A percentile compares a stretch with the other conserved stretches of the same genome.
Evolutionary conservation across 225 moss, liverwort and hornwort species (phyloP).

Genomic region (Sphagnum contortum): DNA sequence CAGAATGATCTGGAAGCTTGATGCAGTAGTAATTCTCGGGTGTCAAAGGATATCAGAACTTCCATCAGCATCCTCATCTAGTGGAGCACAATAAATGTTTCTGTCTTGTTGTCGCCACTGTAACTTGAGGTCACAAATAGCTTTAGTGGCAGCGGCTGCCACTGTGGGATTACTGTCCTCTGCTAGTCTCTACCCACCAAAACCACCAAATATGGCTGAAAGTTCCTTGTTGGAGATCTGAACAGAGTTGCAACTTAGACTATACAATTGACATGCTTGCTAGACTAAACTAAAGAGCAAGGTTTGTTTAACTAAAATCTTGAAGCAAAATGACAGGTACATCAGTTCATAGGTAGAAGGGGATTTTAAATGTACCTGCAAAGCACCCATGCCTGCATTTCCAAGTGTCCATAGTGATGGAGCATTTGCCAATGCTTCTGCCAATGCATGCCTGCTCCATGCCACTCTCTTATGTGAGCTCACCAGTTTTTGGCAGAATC

Average conservation of each 20-base stretch:
- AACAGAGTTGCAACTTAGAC: too few relatives aligned
- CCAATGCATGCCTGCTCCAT: slow-evolving; percentile 64
- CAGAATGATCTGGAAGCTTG: too few relatives aligned
- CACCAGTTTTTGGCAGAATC: background rate
- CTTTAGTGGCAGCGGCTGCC: slow-evolving; percentile 74
- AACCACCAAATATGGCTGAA: background rate
- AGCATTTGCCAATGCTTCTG: slow-evolving; percentile 72
- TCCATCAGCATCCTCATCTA: too few relatives aligned
- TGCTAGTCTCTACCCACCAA: slow-evolving; percentile 55
- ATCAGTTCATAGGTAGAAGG: too few relatives aligned
- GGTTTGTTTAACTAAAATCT: too few relatives aligned
- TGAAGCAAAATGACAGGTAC: too few relatives aligned
- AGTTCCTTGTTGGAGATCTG: too few relatives aligned
- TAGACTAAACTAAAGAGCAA: too few relatives aligned
- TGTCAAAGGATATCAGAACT: too few relatives aligned
- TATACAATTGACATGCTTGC: too few relatives aligned
- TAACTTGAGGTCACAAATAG: slow-evolving; percentile 55
- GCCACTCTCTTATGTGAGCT: background rate
- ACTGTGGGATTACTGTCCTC: slow-evolving; percentile 70
- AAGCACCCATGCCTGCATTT: slow-evolving; percentile 90
- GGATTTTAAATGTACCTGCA: slow-evolving; percentile 37
- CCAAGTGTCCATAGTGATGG: slow-evolving; percentile 95
- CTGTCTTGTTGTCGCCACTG: slow-evolving; percentile 50
- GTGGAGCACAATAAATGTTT: too few relatives aligned
- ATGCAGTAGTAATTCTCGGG: too few relatives aligned